Base-by-base conservation (phyloP, 2,329 filamentous ascomycete species). In the Botryosphaeria agaves region DNA sequence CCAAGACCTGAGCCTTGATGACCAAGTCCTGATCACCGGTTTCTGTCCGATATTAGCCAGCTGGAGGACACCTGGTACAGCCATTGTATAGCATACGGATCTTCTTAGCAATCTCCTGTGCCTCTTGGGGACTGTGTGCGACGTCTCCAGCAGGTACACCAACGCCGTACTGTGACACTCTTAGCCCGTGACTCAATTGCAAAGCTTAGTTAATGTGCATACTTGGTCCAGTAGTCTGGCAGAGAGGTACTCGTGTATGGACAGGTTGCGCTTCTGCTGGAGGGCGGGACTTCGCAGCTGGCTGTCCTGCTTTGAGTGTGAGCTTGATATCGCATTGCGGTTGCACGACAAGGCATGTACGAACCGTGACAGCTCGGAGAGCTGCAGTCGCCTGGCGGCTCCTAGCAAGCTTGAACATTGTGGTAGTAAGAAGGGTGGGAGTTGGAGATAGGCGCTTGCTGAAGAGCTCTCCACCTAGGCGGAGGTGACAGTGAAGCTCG, bases 1-100 rank as follows among this genome's bases (percentile, higher is more conserved):
- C 89, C 39, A 98, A 79, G 37, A 98, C 89, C 67, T 98, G 89
- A 38, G 89, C 89, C 73, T 98, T 98, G 72, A 98, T 95, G 46
- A 98, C 89, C 74, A 94, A 87, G 58, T 98, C 89, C 54, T 92
- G 87, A 48, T 23, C 9, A 9, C 12, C 21, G 21, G 21, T 9
- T 20, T 18, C 70, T 70, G 44, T 70, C 78, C 66, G 46, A 34
- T 34, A 30, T 25, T 9, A 35, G 41, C 55, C 47, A 56, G 48
- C 34, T 11, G 7, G 18, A 16, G 28, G 34, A 14, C 21, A 20
- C 28, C n/a, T 27, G 29, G 11, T 30, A 15, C 16, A 12, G 9
- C 24, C 11, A 5, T 16, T 18, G 14, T 26, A 35, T 32, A 31
- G 43, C 55, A 40, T 68, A 75, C 83, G 80, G 51, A 98, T 89